Base-by-base conservation (phyloP, 2,329 filamentous ascomycete species). In the Acephala macrosclerotiorum region DNA sequence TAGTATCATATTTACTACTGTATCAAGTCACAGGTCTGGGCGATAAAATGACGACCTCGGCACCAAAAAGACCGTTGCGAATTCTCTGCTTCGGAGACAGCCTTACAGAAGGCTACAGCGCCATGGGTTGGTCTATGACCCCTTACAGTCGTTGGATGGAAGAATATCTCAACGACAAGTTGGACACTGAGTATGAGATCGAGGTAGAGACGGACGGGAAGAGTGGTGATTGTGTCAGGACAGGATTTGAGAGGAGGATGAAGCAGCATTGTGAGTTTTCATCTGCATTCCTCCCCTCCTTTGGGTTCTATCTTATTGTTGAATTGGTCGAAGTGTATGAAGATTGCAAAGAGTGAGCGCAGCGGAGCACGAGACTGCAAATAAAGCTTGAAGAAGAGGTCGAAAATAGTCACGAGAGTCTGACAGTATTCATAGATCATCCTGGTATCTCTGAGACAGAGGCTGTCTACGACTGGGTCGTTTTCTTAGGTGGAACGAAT, bases 401-500 rank as follows among this genome's bases (percentile, higher is more conserved):
- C 18, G 42, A 22, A 5, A 4, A 9, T 18, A 14, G 25, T 53
- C 49, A 53, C 49, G 49, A 29, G 49, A 29, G 12, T 29, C 25
- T 53, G 16, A 53, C 49, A 29, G 14, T 8, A 9, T 49, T 20
- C 5, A 16, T 33, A 55, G n/a, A 29, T 58, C 64, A 56, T 35
- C 8, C 40, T 53, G 42, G 49, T 49, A 58, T 25, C 29, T 33
- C 29, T 5, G 4, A 33, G 12, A 49, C 2, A 2, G 20, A 60
- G 4, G 38, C 25, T 12, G 72, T 70, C 12, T 73, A 70, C 20
- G 85, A 90, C 79, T 90, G 87, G 86, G 82, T 84, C 9, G 83
- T 91, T 47, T 76, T 90, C 6, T 81, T 91, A 1, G 88, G 86
- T 6, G 89, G 88, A 1, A 90, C 88, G 56, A 91, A 91, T 71